phyloP scores from a whole-genome alignment of 2,329 filamentous ascomycete genomes.

The Colletotrichum sp. region DNA sequence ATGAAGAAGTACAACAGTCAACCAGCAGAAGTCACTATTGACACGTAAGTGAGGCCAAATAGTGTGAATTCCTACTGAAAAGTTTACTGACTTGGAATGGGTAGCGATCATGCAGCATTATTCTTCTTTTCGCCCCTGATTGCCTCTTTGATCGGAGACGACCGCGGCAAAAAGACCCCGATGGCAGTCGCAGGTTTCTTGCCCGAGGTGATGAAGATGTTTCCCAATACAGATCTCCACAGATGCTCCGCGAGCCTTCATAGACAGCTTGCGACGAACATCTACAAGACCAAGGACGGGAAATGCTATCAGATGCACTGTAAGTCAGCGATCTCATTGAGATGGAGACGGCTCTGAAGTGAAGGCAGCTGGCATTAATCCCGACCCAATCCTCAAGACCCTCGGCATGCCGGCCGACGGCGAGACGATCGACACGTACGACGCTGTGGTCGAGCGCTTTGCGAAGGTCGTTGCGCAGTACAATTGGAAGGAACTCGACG shows the following conservation, averaged over 20 bases:
- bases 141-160: background rate
- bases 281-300: constrained; percentile 30
- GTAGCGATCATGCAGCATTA: constrained; percentile 14
- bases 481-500: constrained; percentile 25
- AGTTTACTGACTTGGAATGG: background rate
- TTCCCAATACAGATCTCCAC: constrained; percentile 7
- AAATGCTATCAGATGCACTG: constrained; percentile 27
- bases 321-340: background rate
- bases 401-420: constrained; percentile 21
- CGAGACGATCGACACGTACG: constrained; percentile 25
- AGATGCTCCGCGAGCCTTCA: constrained; percentile 2
- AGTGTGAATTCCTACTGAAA: no score
- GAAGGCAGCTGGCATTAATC: constrained; percentile 18
- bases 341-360: background rate
- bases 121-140: constrained; percentile 15
- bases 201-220: constrained; percentile 11
- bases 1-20: constrained; percentile 48
- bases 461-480: constrained; percentile 21
- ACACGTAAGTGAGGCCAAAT: constrained; percentile 38
- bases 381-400: constrained; percentile 19
- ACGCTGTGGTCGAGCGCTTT: constrained; percentile 21
- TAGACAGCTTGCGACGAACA: constrained; percentile 22
- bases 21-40: constrained; percentile 45
- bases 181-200: constrained; percentile 11
- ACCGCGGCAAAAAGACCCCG: constrained; percentile 8